Evolutionary conservation across 306 rosid genomes (phyloP).

Genomic region (Trichosanthes truncata): DNA sequence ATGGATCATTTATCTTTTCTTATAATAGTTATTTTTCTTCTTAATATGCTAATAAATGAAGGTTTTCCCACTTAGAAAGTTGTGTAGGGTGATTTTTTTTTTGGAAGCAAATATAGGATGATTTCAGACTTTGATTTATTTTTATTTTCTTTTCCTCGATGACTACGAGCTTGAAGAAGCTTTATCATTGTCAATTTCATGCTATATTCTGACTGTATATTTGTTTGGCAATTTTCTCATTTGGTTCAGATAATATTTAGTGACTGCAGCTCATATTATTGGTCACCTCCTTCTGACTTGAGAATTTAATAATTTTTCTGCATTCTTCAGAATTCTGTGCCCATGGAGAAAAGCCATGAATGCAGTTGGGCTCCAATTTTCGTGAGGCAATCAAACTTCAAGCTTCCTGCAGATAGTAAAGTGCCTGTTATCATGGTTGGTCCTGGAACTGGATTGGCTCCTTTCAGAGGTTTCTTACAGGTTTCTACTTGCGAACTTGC

Average conservation of each 20-base stretch:
- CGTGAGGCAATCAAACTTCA: conserved; percentile 92
- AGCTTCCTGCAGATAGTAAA: conserved; percentile 66
- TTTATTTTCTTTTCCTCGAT: neutral
- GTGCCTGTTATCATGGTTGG: conserved; percentile 95
- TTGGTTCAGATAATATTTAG: neutral
- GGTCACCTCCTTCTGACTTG: neutral
- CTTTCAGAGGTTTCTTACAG: conserved; percentile 99
- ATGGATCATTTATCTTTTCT: neutral
- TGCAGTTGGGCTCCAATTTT: conserved; percentile 91
- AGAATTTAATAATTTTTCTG: neutral
- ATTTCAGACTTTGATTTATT: neutral
- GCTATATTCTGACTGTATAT: neutral
- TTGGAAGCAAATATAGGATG: neutral
- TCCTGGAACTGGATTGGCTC: conserved; percentile 99
- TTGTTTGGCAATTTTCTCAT: neutral
- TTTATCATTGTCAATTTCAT: neutral
- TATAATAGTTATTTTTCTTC: neutral
- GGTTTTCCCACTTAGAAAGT: neutral
- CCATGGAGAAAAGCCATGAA: conserved; percentile 54
- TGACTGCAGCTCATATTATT: neutral
- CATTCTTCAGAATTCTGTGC: conserved; percentile 51
- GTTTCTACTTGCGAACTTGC: conserved; percentile 31
- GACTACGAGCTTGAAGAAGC: neutral
- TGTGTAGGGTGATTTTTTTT: neutral
- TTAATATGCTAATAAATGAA: neutral